Evolutionary conservation across 73 alveolate genomes (phyloP), one percentile per base, ranked within the genome.

Genomic region (Stentor roeselii): DNA sequence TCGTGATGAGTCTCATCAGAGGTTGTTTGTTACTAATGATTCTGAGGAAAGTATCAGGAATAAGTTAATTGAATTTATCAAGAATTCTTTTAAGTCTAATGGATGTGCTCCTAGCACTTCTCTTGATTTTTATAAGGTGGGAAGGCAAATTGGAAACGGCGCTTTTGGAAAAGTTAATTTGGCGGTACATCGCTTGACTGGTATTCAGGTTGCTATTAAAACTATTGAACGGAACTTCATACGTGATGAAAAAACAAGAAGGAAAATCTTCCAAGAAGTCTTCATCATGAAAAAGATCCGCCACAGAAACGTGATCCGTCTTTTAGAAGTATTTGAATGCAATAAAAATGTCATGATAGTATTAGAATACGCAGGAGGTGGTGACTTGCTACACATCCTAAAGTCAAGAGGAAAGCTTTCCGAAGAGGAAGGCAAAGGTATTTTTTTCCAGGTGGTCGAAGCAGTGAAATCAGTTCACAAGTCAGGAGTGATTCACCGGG

Each of bases 331-430:
- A n/a, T 94, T 89, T 90, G 97, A 94, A 87, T 92, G 97, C 38
- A 82, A 91, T 82, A 94, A 94, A 59, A 96, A 94, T 85, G 86
- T 92, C 83, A 86, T 94, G 39, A 94, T 94, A 86, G 98, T 94
- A 31, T 92, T 94, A 97, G 98, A 94, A 82, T 94, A 92, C 83
- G 95, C 94, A 0, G 95, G 97, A 36, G 97, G 95, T 31, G 98
- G 98, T 3, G 98, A 94, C 88, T 86, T 94, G 67, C 82, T 94
- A 1, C 87, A 92, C 35, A 90, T 84, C 86, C 92, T 94, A 38
- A 94, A 91, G 82, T 80, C 87, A 82, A 87, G 92, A 58, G 88
- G 92, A 41, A 84, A 92, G 78, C 86, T 94, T 60, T 90, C 90
- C 35, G 98, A 94, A 75, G 86, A 87, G 85, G 92, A 92, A 74